Evolutionary conservation across 148 eudicot species (phyloP).

Genomic region (Bassia scoparia): DNA sequence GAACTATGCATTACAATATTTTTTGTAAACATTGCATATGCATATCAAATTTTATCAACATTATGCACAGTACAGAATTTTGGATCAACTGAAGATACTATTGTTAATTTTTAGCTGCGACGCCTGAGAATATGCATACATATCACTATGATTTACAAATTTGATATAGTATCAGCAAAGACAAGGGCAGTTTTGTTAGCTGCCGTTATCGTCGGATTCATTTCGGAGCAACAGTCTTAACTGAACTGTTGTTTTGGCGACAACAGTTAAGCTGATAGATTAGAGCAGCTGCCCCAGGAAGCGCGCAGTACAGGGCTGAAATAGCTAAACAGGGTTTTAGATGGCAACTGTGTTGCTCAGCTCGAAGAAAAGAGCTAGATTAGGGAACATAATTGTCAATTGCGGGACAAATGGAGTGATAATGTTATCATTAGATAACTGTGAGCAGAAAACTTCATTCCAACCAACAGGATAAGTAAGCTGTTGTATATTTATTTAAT

Average conservation of each 20-base stretch:
- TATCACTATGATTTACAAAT: too few relatives aligned
- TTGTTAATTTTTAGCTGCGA: not conserved
- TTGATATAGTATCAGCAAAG: too few relatives aligned
- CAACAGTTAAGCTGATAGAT: not conserved
- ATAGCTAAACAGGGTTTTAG: not conserved
- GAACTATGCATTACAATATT: not conserved
- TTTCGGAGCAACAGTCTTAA: not conserved
- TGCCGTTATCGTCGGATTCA: too few relatives aligned
- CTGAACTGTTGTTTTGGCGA: not conserved
- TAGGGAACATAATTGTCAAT: constrained; percentile 2
- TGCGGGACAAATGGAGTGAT: constrained; percentile 20
- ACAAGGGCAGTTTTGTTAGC: too few relatives aligned
- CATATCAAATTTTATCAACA: not conserved
- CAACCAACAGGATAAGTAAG: constrained; percentile 7
- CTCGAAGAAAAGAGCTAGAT: not conserved
- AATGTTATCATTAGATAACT: constrained; percentile 15
- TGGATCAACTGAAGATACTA: not conserved
- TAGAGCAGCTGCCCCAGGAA: not conserved
- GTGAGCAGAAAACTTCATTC: not conserved
- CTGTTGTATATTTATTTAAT: not conserved
- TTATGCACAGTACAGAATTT: not conserved
- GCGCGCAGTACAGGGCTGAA: not conserved
- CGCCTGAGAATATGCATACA: too few relatives aligned
- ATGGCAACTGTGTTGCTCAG: not conserved
- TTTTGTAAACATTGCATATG: too few relatives aligned